Conservation (phyloP, 2,329 filamentous ascomycete genomes). For the Daldinia sp. region DNA sequence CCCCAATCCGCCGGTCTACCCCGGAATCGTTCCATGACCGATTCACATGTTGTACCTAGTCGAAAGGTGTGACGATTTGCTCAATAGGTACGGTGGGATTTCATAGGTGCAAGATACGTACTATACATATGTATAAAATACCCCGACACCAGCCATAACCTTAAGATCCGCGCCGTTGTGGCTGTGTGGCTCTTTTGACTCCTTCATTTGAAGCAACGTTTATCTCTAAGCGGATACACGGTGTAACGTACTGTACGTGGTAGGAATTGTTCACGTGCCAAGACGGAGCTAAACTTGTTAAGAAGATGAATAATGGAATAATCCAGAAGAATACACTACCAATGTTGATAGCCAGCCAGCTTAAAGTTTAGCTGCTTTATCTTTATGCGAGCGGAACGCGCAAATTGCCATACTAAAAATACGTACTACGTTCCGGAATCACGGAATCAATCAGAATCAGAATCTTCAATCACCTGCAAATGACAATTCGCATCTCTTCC, state of each 20-base stretch:
- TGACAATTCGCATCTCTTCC: not conserved
- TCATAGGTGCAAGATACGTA: not conserved
- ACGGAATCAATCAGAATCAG: constrained; percentile 3
- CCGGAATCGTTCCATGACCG: not conserved
- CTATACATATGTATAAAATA: too few species aligned
- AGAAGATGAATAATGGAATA: not conserved
- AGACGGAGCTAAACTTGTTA: not conserved
- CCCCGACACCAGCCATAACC: too few species aligned
- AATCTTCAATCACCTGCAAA: not conserved
- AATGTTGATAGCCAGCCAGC: not conserved
- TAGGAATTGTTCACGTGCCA: not conserved
- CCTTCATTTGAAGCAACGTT: not conserved
- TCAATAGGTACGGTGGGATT: not conserved
- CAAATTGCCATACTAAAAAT: not conserved
- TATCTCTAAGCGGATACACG: not conserved
- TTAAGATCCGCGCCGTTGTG: not conserved
- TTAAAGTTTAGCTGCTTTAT: not conserved
- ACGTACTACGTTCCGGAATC: not conserved
- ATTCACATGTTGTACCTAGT: not conserved
- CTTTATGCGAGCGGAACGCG: not conserved
- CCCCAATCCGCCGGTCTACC: not conserved
- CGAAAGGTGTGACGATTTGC: not conserved
- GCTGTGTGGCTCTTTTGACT: not conserved
- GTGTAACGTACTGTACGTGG: not conserved
- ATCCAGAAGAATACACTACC: not conserved